These are phyloP conservation scores for Lycium ferocissimum DNA, from an alignment of 257 asterid genomes.

Conservation along the genomic window DNA sequence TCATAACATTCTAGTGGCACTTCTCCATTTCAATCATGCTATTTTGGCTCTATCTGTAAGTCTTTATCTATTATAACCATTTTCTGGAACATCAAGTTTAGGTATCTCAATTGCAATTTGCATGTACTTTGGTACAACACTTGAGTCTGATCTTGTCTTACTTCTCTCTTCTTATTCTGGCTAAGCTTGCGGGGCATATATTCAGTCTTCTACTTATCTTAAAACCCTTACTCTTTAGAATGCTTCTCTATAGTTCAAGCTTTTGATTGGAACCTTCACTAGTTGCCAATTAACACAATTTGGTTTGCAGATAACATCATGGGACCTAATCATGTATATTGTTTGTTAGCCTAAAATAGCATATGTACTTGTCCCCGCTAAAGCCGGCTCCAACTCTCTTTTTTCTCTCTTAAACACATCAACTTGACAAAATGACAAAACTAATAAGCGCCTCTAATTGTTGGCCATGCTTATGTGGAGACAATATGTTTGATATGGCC, in stretches of 20 bases:
- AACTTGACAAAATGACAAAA: not conserved
- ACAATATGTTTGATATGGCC: not conserved
- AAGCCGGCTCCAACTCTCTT: not conserved
- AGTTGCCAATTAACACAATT: not conserved
- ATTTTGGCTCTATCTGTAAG: not conserved
- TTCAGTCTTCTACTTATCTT: not conserved
- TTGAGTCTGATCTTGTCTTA: not conserved
- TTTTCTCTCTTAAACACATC: not conserved
- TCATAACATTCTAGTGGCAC: not conserved
- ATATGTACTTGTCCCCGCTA: not conserved
- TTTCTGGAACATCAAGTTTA: not conserved
- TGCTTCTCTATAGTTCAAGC: not conserved
- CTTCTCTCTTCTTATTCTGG: not conserved
- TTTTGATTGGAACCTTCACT: not conserved
- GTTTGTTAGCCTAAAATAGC: not conserved
- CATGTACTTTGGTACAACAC: not conserved
- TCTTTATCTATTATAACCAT: not conserved
- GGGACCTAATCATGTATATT: not conserved
- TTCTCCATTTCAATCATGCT: not conserved
- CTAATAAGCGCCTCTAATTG: not conserved
- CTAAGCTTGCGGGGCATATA: not conserved
- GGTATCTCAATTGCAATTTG: not conserved
- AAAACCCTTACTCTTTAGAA: not conserved
- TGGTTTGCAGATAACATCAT: not conserved
- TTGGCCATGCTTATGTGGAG: not conserved